Conservation (phyloP, 345 rosid species). For the Syzygium grande region DNA sequence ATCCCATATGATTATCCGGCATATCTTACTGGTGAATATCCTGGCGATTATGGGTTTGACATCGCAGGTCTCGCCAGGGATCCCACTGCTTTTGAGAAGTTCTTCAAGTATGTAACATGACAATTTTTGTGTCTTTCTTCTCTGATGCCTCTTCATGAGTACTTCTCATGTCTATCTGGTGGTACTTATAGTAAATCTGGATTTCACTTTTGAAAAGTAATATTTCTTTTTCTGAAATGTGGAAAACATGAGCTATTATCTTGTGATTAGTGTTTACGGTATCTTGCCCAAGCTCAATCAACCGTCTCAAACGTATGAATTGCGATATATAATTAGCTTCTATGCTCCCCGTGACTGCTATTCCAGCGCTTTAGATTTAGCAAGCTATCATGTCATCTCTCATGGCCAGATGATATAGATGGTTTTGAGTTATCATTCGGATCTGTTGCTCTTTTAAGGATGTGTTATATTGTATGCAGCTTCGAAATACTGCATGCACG, state of each 20-base stretch:
- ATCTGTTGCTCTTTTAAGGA: not conserved
- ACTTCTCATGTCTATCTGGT: not conserved
- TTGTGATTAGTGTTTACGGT: not conserved
- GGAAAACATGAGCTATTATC: not conserved
- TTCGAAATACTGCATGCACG: slow-evolving; percentile 94
- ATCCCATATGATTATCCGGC: slow-evolving; percentile 67
- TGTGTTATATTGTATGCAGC: slow-evolving; percentile 25
- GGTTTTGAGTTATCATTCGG: not conserved
- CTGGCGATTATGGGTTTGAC: slow-evolving; percentile 96
- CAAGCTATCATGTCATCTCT: not conserved
- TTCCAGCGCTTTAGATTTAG: not conserved
- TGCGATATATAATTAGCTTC: not conserved
- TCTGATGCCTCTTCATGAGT: not conserved
- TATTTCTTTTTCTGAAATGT: not conserved
- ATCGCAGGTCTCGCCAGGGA: slow-evolving; percentile 71
- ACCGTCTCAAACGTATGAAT: not conserved
- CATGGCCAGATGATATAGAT: not conserved
- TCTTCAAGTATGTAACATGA: slow-evolving; percentile 50
- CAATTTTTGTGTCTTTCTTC: not conserved
- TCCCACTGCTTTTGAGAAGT: slow-evolving; percentile 49
- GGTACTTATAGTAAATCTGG: not conserved
- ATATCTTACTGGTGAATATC: slow-evolving; percentile 70
- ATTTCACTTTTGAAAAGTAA: not conserved
- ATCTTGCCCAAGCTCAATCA: not conserved
- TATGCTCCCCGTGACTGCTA: not conserved